These are phyloP conservation scores for Plasmodium knowlesi DNA, from an alignment of 169 alveolate species.

Conservation along the genomic window DNA sequence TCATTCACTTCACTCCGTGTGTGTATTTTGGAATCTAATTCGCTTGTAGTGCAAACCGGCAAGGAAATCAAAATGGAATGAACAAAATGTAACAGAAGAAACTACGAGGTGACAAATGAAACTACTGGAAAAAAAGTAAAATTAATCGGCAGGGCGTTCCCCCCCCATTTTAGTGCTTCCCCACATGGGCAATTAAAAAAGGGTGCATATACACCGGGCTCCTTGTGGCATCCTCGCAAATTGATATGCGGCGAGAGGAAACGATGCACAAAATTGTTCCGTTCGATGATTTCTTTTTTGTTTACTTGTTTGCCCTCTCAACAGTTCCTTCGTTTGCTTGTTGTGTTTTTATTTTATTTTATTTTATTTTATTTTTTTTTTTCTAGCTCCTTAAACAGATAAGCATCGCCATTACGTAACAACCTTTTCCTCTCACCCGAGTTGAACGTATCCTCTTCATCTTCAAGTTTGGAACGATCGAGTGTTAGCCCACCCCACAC, in stretches of 20 bases:
- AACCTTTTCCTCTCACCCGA: background rate
- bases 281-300: background rate
- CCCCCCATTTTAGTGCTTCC: background rate
- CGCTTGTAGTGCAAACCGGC: background rate
- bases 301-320: background rate
- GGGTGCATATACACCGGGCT: slow-evolving; percentile 4
- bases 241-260: background rate
- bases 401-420: background rate
- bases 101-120: background rate
- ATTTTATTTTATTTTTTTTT: background rate
- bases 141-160: background rate
- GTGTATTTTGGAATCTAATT: background rate
- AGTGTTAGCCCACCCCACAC: background rate
- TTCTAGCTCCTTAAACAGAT: background rate
- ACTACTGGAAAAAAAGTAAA: background rate
- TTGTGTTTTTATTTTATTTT: background rate
- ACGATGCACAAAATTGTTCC: background rate
- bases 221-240: background rate
- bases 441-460: background rate
- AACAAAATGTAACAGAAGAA: background rate
- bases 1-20: background rate
- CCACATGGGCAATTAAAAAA: background rate
- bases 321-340: background rate
- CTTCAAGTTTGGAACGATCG: background rate
- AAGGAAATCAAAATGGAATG: background rate